These are phyloP conservation scores for Penicillium robsamsonii DNA, from an alignment of 495 filamentous ascomycete genomes.

Conservation along the genomic window DNA sequence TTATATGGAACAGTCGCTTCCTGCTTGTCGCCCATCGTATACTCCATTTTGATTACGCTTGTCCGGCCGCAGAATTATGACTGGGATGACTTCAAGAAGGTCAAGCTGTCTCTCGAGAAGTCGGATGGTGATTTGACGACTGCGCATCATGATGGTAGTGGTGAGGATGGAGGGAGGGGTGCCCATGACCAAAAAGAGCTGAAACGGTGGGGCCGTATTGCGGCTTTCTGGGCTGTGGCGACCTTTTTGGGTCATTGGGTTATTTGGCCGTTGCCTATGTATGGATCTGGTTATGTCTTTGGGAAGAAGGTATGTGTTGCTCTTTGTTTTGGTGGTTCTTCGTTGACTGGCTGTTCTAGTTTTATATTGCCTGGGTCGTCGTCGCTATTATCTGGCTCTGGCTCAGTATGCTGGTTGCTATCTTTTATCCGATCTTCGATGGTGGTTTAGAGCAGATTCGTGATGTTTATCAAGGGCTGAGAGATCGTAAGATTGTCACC, in stretches of 20 bases:
- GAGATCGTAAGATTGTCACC: not conserved
- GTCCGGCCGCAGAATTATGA: conserved; percentile 35
- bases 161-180: conserved; percentile 13
- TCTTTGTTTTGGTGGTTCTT: not conserved
- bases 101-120: conserved; percentile 34
- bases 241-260: conserved; percentile 43
- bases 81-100: conserved; percentile 38
- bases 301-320: conserved; percentile 25
- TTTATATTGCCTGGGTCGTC: conserved; percentile 76
- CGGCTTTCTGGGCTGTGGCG: conserved; percentile 36
- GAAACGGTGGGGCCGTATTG: conserved; percentile 38
- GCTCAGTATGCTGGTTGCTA: conserved; percentile 34
- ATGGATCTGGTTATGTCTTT: conserved; percentile 39
- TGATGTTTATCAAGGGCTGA: conserved; percentile 24
- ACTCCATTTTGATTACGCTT: conserved; percentile 36
- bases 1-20: conserved; percentile 46
- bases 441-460: conserved; percentile 32
- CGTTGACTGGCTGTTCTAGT: conserved; percentile 32
- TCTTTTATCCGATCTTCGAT: conserved; percentile 37
- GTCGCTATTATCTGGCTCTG: conserved; percentile 78
- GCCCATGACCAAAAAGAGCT: conserved; percentile 25
- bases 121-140: conserved; percentile 28
- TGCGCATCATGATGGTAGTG: conserved; percentile 10
- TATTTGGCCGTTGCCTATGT: conserved; percentile 44
- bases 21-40: conserved; percentile 35